Base-by-base conservation (phyloP, 2,329 filamentous ascomycete species). In the Tolypocladium cylindrosporum region DNA sequence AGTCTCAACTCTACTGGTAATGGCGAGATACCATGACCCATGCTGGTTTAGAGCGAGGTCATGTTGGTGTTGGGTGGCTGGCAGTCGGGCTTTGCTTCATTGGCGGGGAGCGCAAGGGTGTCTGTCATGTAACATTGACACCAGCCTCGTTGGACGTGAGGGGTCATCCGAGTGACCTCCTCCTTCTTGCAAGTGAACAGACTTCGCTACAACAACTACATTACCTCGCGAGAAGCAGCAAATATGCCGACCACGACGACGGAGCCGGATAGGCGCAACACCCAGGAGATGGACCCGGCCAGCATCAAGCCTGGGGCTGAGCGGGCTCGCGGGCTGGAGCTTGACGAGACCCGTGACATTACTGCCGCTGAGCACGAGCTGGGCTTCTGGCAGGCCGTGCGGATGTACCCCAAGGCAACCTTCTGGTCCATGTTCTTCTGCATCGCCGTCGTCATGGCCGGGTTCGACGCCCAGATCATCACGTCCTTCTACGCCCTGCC, bases 381-480 rank as follows among this genome's bases (percentile, higher is more conserved):
- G 55, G 66, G 65, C 34, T 77, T 79, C 61, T 57, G 65, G 55
- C 63, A 78, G 41, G 75, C 77, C 0, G 64, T 74, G 57, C 69
- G 65, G 56, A 67, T 77, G 41, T 79, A 79, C 59, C 77, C 77
- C 16, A 71, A 72, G 34, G 76, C 77, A 9, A 75, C 79, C 24
- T 71, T 67, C 19, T 86, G 83, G 83, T 83, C 80, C 9, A 72
- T 78, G 48, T 84, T 83, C 64, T 82, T 86, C 61, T 83, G 79
- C 5, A 70, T 84, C 2, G 81, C 81, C 8, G 79, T 85, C 42
- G 80, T 85, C 61, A 85, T 85, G 81, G 68, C 79, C 48, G 82
- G 82, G 4, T 88, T 87, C 64, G 84, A 87, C 66, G 81, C 83
- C 0, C 84, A 87, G 66, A 76, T 88, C 11, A 75, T 87, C 21